phyloP scores from a whole-genome alignment of 2,329 filamentous ascomycete genomes.

The Colletotrichum limetticola region DNA sequence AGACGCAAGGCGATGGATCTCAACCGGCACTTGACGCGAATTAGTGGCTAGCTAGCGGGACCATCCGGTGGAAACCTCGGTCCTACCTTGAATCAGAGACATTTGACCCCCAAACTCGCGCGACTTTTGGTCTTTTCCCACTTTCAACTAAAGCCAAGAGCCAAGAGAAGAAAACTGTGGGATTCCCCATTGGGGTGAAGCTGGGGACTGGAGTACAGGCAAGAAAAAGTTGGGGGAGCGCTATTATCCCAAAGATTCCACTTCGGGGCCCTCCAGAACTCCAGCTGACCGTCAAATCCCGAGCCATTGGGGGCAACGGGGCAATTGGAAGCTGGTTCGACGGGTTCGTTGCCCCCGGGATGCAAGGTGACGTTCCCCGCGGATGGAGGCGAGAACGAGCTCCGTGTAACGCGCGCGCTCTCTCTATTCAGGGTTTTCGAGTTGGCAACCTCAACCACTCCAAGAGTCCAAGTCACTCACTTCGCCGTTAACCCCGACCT shows the following conservation, averaged over 20 bases:
- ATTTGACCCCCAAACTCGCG: conserved; percentile 13
- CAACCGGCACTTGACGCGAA: conserved; percentile 19
- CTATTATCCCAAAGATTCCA: conserved; percentile 1
- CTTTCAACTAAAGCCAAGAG: background rate
- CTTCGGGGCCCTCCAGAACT: conserved; percentile 2
- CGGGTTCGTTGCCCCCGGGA: background rate
- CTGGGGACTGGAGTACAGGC: background rate
- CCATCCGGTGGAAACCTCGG: conserved; percentile 8
- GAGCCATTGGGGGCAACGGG: conserved; percentile 5
- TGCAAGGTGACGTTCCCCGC: conserved; percentile 33
- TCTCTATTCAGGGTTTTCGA: background rate
- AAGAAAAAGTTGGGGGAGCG: background rate
- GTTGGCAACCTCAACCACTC: background rate
- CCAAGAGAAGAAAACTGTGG: conserved; percentile 10
- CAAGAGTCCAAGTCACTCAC: background rate
- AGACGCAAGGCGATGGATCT: conserved; percentile 3
- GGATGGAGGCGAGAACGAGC: conserved; percentile 1
- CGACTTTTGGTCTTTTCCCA: background rate
- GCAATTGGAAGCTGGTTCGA: background rate
- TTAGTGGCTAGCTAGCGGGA: conserved; percentile 9
- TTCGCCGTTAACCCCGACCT: conserved; percentile 2
- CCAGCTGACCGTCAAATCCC: conserved; percentile 13
- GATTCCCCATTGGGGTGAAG: conserved; percentile 31
- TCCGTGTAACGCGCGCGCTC: background rate
- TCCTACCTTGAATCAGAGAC: conserved; percentile 6